Conservation (phyloP, 2,329 filamentous ascomycete genomes). For the Stromatinia cepivora region DNA sequence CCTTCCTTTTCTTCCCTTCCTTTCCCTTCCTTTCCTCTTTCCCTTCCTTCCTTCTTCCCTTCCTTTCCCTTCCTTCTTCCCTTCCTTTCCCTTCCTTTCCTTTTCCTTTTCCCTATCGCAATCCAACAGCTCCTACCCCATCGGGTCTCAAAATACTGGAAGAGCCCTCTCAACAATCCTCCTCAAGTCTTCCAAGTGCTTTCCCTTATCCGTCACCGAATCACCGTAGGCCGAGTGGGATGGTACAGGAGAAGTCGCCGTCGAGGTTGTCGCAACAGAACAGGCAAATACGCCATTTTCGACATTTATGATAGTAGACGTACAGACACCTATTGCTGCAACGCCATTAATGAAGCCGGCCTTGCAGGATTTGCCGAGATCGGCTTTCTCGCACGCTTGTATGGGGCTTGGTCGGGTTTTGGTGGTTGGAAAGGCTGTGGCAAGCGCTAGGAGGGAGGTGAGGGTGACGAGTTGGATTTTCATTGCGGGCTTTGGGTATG, state of each 20-base stretch:
- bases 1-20: too few relatives aligned
- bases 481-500: neutral
- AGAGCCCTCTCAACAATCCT: neutral
- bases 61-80: neutral
- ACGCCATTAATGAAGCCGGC: conserved; percentile 4
- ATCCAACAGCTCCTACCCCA: neutral
- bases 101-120: neutral
- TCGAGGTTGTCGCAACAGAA: neutral
- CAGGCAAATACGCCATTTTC: neutral
- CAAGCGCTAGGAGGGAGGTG: neutral
- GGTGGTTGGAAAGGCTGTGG: neutral
- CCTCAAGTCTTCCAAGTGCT: neutral
- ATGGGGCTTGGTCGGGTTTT: neutral
- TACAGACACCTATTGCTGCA: neutral
- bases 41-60: too few relatives aligned
- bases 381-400: neutral
- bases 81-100: neutral
- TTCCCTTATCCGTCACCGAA: neutral
- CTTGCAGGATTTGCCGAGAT: neutral
- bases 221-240: neutral
- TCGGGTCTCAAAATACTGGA: neutral
- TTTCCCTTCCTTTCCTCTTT: neutral
- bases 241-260: neutral
- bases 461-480: neutral
- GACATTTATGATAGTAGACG: neutral